Evolutionary conservation across 192 early-diverging fungal genomes (phyloP).

Genomic region (Backusella parvicylindrica): DNA sequence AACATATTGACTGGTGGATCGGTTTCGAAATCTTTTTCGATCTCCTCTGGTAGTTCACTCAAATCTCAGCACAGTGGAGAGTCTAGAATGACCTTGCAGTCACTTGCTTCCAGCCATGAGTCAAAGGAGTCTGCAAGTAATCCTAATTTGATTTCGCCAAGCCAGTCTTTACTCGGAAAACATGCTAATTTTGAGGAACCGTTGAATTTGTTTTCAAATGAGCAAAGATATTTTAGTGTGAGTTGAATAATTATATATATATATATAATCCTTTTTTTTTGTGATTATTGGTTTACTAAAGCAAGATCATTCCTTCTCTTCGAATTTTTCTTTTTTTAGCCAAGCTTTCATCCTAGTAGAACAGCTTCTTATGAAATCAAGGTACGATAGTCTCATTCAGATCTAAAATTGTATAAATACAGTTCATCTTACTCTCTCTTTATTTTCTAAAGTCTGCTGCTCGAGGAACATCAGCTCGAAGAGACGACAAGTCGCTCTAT

Average conservation of each 20-base stretch:
- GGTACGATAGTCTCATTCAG: background rate
- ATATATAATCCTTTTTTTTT: background rate
- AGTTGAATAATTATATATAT: background rate
- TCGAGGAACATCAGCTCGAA: background rate
- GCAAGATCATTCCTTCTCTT: background rate
- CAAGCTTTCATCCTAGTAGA: constrained; percentile 11
- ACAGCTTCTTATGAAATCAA: constrained; percentile 8
- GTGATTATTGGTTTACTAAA: background rate
- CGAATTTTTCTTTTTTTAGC: background rate
- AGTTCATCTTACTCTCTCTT: background rate
- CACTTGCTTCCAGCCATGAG: background rate
- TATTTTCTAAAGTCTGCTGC: background rate
- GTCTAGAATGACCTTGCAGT: background rate
- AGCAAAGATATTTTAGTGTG: constrained; percentile 4
- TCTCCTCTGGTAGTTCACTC: background rate
- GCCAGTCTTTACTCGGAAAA: background rate
- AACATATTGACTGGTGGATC: background rate
- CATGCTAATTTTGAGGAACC: background rate
- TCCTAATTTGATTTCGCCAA: background rate
- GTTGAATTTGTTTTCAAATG: background rate
- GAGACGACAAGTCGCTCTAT: background rate
- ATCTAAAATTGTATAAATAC: background rate
- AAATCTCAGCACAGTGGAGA: constrained; percentile 1
- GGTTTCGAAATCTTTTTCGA: background rate
- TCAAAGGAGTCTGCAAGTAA: background rate